phyloP scores from a whole-genome alignment of 2,329 filamentous ascomycete genomes.

The Colletotrichum sp. region DNA sequence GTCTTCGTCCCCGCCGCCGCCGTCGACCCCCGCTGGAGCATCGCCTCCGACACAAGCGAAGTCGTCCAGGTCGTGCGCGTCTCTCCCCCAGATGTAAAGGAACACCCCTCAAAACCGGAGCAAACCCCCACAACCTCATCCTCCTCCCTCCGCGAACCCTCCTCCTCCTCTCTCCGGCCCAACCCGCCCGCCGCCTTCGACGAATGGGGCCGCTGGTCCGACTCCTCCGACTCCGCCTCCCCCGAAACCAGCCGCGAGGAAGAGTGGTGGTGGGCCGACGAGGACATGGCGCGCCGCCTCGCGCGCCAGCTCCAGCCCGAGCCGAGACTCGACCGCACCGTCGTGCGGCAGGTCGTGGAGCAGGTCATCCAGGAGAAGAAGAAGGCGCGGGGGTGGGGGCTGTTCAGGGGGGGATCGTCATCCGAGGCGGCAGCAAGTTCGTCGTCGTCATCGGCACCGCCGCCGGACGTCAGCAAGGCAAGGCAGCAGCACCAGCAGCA shows the following conservation, averaged over 20 bases:
- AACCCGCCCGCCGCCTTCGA: slow-evolving; percentile 37
- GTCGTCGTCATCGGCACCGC: background rate
- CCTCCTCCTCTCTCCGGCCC: background rate
- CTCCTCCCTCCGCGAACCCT: background rate
- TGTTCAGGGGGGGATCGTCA: slow-evolving; percentile 30
- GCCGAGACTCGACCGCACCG: slow-evolving; percentile 27
- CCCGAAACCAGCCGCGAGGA: background rate
- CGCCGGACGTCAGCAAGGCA: background rate
- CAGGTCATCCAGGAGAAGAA: slow-evolving; percentile 35
- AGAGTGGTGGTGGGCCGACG: slow-evolving; percentile 52
- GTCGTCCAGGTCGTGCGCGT: slow-evolving; percentile 37
- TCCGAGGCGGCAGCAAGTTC: slow-evolving; percentile 4
- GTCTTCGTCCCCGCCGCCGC: slow-evolving; percentile 48
- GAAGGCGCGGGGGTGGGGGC: slow-evolving; percentile 35
- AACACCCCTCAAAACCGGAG: background rate
- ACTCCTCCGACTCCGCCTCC: background rate
- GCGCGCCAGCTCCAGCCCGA: slow-evolving; percentile 43
- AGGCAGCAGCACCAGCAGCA: background rate
- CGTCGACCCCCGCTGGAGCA: slow-evolving; percentile 39
- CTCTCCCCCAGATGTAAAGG: background rate
- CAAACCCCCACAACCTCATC: background rate
- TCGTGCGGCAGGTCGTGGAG: slow-evolving; percentile 33
- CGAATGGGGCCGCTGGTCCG: slow-evolving; percentile 48
- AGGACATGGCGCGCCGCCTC: slow-evolving; percentile 48
- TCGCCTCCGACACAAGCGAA: slow-evolving; percentile 37